phyloP scores from a whole-genome alignment of 2,329 filamentous ascomycete genomes.

The Colletotrichum chlorophyti region DNA sequence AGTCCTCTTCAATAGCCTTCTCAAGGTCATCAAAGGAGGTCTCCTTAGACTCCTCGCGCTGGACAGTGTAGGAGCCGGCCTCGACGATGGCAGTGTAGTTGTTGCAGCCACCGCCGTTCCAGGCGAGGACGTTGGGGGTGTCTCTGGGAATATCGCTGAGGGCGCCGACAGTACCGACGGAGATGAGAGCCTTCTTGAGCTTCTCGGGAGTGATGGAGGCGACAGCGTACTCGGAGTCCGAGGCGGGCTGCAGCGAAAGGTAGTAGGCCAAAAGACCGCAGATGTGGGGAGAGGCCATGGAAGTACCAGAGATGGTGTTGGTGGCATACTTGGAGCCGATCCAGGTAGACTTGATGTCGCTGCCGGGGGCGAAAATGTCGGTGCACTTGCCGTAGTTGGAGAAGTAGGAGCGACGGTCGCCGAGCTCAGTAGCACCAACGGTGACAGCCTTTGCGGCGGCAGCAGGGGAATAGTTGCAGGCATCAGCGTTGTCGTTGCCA shows the following conservation, averaged over 20 bases:
- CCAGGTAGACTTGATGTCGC: conserved; percentile 98
- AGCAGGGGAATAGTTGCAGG: conserved; percentile 98
- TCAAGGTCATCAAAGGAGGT: conserved; percentile 65
- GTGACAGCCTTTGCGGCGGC: conserved; percentile 91
- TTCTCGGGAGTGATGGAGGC: conserved; percentile 90
- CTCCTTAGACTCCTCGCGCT: conserved; percentile 52
- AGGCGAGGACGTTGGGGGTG: conserved; percentile 95
- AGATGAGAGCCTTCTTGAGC: conserved; percentile 88
- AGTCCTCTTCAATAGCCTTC: conserved; percentile 64
- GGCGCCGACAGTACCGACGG: conserved; percentile 78
- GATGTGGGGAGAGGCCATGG: conserved; percentile 98
- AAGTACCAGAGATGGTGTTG: conserved; percentile 99
- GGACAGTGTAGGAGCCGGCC: conserved; percentile 72
- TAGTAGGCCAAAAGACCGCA: conserved; percentile 97
- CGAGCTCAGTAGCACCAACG: conserved; percentile 91
- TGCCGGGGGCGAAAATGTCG: conserved; percentile 96
- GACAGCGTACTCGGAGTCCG: conserved; percentile 90
- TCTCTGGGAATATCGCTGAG: conserved; percentile 83
- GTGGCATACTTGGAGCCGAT: conserved; percentile 94
- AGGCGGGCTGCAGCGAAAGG: conserved; percentile 90
- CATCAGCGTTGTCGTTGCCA: conserved; percentile 98
- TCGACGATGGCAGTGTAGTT: conserved; percentile 88
- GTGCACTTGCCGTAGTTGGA: conserved; percentile 99
- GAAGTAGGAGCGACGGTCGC: conserved; percentile 98
- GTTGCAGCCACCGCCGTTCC: conserved; percentile 95